These are phyloP conservation scores for Breynia disticha DNA, from an alignment of 441 rosid species.

Conservation along the genomic window DNA sequence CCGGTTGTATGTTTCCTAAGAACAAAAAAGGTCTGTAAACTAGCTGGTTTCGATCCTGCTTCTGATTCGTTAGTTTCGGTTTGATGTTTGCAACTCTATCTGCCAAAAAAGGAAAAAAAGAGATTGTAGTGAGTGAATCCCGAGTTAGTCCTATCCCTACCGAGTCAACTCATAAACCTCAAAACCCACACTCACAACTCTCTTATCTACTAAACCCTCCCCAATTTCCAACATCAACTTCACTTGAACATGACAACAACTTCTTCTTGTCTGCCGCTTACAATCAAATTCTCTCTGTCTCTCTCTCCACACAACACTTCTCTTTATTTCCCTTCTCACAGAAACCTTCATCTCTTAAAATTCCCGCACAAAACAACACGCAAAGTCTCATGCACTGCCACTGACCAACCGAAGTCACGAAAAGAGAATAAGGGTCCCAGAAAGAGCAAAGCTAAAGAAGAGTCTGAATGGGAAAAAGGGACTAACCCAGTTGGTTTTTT, in stretches of 20 bases:
- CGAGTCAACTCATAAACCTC: constrained; percentile 15
- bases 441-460: constrained; percentile 22
- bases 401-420: constrained; percentile 24
- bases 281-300: constrained; percentile 17
- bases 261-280: constrained; percentile 34
- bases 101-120: no score
- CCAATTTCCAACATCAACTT: background rate
- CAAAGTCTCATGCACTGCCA: constrained; percentile 28
- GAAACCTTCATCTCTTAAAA: constrained; percentile 18
- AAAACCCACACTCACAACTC: background rate
- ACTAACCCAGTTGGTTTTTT: constrained; percentile 67
- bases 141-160: background rate
- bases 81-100: no score
- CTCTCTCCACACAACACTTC: constrained; percentile 19
- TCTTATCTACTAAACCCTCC: constrained; percentile 20
- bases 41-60: no score
- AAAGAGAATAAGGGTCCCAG: constrained; percentile 11
- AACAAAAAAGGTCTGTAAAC: no score
- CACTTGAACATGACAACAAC: constrained; percentile 1
- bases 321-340: constrained; percentile 16
- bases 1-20: no score
- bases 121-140: no score
- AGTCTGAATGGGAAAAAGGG: constrained; percentile 32
- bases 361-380: constrained; percentile 19
- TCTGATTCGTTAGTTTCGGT: no score